These are phyloP conservation scores for Citrullus colocynthis DNA, from an alignment of 306 rosid genomes.

Conservation along the genomic window DNA sequence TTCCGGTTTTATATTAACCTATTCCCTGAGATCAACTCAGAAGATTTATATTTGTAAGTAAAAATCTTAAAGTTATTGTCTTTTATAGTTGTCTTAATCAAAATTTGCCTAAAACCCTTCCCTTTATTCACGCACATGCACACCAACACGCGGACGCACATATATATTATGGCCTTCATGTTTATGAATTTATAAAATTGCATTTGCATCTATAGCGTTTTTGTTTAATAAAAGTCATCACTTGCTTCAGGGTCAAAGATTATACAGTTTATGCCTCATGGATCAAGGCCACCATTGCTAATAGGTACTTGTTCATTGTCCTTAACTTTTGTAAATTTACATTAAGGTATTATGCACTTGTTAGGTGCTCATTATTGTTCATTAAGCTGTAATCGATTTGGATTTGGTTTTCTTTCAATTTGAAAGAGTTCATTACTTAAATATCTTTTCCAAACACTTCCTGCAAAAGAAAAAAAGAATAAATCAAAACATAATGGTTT, in stretches of 20 bases:
- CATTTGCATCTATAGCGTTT: neutral
- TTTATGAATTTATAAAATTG: neutral
- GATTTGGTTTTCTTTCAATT: neutral
- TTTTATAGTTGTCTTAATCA: neutral
- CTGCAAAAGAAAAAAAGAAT: neutral
- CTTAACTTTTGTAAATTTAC: neutral
- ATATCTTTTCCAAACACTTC: neutral
- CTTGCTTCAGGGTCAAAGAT: conserved; percentile 53
- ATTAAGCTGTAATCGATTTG: neutral
- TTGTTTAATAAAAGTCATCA: conserved; percentile 2
- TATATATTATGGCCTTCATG: neutral
- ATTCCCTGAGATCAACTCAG: conserved; percentile 46
- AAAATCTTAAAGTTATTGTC: conserved; percentile 9
- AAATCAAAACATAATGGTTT: too few species aligned
- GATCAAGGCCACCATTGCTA: conserved; percentile 30
- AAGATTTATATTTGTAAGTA: conserved; percentile 62
- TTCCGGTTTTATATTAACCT: conserved; percentile 72
- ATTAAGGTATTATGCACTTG: neutral
- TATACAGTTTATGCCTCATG: conserved; percentile 50
- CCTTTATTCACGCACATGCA: too few species aligned
- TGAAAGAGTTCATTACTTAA: neutral
- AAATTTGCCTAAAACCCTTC: too few species aligned
- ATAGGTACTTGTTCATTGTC: conserved; percentile 9
- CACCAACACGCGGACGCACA: too few species aligned
- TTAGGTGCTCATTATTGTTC: neutral